Conservation (phyloP, 148 eudicot genomes). For the Pharnaceum exiguum region DNA sequence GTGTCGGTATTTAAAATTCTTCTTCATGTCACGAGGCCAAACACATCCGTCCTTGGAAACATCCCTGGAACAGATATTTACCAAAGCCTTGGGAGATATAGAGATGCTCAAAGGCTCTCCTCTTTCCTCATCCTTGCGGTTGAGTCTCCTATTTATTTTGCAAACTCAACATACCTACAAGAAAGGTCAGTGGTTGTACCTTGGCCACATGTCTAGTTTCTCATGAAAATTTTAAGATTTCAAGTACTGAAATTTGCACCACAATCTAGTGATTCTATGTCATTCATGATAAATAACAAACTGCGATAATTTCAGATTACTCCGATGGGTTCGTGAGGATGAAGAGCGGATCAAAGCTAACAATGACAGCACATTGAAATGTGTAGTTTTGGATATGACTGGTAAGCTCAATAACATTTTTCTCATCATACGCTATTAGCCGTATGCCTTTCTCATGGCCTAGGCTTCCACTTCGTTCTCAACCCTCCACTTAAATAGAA, state of each 20-base stretch:
- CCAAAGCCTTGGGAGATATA: constrained; percentile 64
- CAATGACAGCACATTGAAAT: constrained; percentile 44
- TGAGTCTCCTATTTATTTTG: constrained; percentile 95
- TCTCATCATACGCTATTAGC: background rate
- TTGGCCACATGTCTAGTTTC: background rate
- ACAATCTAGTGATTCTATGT: too few relatives aligned
- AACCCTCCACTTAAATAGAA: too few relatives aligned
- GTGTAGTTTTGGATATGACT: constrained; percentile 81
- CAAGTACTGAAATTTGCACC: too few relatives aligned
- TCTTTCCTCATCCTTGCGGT: constrained; percentile 74
- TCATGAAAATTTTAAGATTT: too few relatives aligned
- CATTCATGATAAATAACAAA: background rate
- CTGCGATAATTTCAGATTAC: constrained; percentile 37
- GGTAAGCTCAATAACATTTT: constrained; percentile 33
- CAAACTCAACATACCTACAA: constrained; percentile 83
- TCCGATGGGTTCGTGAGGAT: constrained; percentile 91
- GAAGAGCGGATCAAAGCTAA: constrained; percentile 61
- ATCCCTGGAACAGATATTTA: constrained; percentile 83
- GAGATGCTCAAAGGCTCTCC: constrained; percentile 63
- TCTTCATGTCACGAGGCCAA: constrained; percentile 86
- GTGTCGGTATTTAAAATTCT: constrained; percentile 87
- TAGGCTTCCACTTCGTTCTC: too few relatives aligned
- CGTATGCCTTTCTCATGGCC: too few relatives aligned
- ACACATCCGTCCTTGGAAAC: constrained; percentile 58
- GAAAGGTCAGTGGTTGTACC: constrained; percentile 50